Percentiles rank a stretch among this genome's conserved stretches.
These are phyloP conservation scores for Potentilla sterilis DNA, from an alignment of 306 rosid species.

Conservation along the genomic window DNA sequence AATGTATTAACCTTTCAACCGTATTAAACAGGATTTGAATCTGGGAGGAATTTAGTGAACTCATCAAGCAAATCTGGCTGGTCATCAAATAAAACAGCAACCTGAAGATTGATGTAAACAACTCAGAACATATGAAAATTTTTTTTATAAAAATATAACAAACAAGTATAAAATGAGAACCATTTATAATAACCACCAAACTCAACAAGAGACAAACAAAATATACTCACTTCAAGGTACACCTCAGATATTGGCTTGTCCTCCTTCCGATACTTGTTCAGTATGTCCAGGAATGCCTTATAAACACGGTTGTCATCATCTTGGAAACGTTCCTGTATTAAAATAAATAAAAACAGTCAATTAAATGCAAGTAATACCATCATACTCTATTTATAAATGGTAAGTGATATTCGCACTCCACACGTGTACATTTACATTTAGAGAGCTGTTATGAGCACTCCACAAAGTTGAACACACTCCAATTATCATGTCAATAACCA, in stretches of 20 bases:
- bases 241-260: not conserved
- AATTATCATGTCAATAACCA: not conserved
- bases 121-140: not conserved
- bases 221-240: constrained; percentile 4
- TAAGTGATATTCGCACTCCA: not conserved
- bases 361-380: not conserved
- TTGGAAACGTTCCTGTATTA: not conserved
- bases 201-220: not conserved
- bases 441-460: not conserved
- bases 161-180: not conserved
- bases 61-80: constrained; percentile 4
- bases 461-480: not conserved
- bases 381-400: not conserved
- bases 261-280: not conserved
- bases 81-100: not conserved
- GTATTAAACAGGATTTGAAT: not conserved
- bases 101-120: not conserved
- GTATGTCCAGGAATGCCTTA: not conserved
- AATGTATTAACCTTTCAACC: not conserved
- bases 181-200: not conserved
- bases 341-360: not conserved
- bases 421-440: not conserved
- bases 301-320: not conserved
- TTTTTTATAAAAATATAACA: not conserved
- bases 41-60: constrained; percentile 1